These are phyloP conservation scores for Boletus calvinii DNA, from an alignment of 1,284 basidiomycete genomes.

Conservation along the genomic window DNA sequence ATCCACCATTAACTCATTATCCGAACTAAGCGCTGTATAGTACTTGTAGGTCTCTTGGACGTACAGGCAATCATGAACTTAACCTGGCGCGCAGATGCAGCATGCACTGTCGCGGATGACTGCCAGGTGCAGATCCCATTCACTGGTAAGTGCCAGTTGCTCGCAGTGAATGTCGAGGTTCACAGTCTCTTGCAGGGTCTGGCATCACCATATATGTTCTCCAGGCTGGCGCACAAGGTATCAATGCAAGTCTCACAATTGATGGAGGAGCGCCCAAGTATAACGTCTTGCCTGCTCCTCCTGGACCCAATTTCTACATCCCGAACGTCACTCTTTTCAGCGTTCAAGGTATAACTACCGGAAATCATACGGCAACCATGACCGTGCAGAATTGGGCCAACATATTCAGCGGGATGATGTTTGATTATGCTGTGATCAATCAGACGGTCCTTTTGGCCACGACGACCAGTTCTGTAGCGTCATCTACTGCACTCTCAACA, in stretches of 20 bases:
- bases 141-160: conserved; percentile 2
- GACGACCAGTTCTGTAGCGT: neutral
- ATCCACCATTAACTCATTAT: no score
- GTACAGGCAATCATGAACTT: neutral
- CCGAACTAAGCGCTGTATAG: conserved; percentile 1
- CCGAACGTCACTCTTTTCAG: conserved; percentile 19
- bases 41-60: conserved; percentile 9
- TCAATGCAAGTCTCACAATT: conserved; percentile 17
- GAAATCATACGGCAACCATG: conserved; percentile 16
- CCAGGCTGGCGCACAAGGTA: conserved; percentile 17
- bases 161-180: neutral
- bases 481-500: conserved; percentile 1
- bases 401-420: conserved; percentile 14
- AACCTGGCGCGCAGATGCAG: conserved; percentile 11
- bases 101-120: conserved; percentile 10
- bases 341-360: conserved; percentile 15
- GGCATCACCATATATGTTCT: conserved; percentile 22
- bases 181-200: conserved; percentile 17
- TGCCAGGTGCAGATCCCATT: conserved; percentile 24
- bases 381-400: conserved; percentile 11
- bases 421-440: conserved; percentile 20
- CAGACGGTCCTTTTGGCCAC: conserved; percentile 6
- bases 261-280: conserved; percentile 12
- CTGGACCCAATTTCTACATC: conserved; percentile 6
- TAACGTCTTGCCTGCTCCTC: conserved; percentile 10